A percentile compares a stretch with the other conserved stretches of the same genome.
phyloP scores from a whole-genome alignment of 2,329 filamentous ascomycete species.

The Aspergillus sclerotialis region DNA sequence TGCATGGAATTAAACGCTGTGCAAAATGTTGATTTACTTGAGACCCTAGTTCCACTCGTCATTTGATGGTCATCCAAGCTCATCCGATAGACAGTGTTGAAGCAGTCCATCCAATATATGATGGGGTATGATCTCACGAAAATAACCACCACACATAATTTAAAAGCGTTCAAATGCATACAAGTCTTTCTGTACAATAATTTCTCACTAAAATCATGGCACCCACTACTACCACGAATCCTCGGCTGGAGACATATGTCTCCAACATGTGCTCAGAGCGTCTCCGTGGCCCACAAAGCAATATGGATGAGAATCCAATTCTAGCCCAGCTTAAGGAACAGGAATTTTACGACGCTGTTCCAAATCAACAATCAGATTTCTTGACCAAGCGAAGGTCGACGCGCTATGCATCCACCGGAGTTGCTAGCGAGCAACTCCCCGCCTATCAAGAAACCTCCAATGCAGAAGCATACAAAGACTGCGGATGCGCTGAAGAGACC shows the following conservation, averaged over 20 bases:
- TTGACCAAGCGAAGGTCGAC: neutral
- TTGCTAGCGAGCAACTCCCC: neutral
- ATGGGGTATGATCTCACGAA: constrained; percentile 4
- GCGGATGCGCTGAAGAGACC: neutral
- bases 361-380: neutral
- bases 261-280: neutral
- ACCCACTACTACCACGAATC: neutral
- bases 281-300: neutral
- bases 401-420: neutral
- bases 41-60: neutral
- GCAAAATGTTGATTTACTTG: neutral
- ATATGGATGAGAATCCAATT: neutral
- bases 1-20: neutral
- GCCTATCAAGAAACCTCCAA: neutral
- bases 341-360: neutral
- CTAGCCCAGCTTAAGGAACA: neutral
- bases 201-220: neutral
- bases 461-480: neutral
- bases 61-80: neutral
- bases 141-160: neutral
- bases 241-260: neutral
- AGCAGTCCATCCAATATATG: constrained; percentile 1
- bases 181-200: neutral
- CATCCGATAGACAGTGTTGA: too few relatives aligned
- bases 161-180: neutral